Percentiles rank a stretch among this genome's conserved stretches.
Evolutionary conservation across 257 asterid genomes (phyloP).

Genomic region (Rubia yunnanensis): DNA sequence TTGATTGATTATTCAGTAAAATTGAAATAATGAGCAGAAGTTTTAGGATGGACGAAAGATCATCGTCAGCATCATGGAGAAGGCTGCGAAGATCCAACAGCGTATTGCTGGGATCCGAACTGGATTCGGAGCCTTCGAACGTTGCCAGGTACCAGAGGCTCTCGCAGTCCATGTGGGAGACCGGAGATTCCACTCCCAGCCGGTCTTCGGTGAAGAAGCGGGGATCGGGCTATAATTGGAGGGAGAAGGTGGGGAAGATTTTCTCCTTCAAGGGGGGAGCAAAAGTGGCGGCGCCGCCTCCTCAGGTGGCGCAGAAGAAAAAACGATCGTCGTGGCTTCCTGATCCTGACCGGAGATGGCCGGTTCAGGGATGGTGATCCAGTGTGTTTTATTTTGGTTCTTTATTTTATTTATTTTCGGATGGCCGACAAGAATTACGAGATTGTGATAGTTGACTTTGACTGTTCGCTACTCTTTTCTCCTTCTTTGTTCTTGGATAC

Average conservation of each 20-base stretch:
- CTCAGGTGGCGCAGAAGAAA: neutral
- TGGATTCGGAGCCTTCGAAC: neutral
- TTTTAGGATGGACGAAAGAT: neutral
- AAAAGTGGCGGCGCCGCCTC: neutral
- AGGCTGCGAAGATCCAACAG: slow-evolving; percentile 9
- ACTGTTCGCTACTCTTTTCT: neutral
- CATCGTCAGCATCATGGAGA: slow-evolving; percentile 1
- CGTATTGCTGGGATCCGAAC: slow-evolving; percentile 10
- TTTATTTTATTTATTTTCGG: neutral
- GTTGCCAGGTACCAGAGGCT: slow-evolving; percentile 8
- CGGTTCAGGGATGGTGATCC: slow-evolving; percentile 22
- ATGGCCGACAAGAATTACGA: neutral
- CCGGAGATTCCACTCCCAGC: neutral
- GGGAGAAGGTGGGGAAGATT: slow-evolving; percentile 2
- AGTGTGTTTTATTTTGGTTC: neutral
- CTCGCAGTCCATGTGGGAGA: slow-evolving; percentile 8
- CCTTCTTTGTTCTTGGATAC: no score
- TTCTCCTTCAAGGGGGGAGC: slow-evolving; percentile 7
- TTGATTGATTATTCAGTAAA: no score
- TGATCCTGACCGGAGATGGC: slow-evolving; percentile 23
- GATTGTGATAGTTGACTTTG: neutral
- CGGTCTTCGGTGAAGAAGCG: neutral
- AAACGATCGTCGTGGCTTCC: slow-evolving; percentile 18
- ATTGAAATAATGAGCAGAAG: neutral
- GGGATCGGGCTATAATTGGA: neutral